phyloP scores from a whole-genome alignment of 441 rosid genomes.

The Corymbia citriodora region DNA sequence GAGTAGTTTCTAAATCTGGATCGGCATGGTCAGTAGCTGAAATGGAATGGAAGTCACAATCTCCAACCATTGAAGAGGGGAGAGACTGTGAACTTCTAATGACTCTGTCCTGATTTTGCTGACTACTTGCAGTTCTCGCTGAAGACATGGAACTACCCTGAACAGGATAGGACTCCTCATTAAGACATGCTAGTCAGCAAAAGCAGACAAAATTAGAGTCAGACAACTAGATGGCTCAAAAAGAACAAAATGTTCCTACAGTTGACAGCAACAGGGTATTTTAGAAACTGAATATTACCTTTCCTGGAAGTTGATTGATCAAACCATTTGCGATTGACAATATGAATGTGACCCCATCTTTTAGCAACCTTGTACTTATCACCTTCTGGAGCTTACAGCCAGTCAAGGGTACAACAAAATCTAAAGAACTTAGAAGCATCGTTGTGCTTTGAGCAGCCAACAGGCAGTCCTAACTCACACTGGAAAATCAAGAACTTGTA shows the following conservation, averaged over 20 bases:
- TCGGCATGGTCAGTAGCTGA: conserved; percentile 42
- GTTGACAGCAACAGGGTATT: background rate
- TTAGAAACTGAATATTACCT: conserved; percentile 42
- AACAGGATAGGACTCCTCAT: conserved; percentile 88
- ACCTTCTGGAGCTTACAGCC: conserved; percentile 75
- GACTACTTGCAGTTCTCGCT: conserved; percentile 35
- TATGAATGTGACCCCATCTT: conserved; percentile 88
- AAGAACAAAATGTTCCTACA: background rate
- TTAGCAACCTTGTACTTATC: conserved; percentile 93
- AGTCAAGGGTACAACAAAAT: conserved; percentile 44
- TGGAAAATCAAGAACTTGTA: background rate
- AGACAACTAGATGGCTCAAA: conserved; percentile 13
- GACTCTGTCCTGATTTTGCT: conserved; percentile 51
- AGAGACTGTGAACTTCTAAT: conserved; percentile 29
- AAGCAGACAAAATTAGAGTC: conserved; percentile 24
- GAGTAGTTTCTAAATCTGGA: conserved; percentile 70
- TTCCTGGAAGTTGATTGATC: conserved; percentile 76
- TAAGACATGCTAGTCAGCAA: conserved; percentile 78
- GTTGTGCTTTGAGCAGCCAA: background rate
- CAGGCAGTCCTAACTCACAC: background rate
- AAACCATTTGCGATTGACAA: conserved; percentile 87
- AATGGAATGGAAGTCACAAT: conserved; percentile 34
- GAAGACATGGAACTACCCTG: conserved; percentile 42
- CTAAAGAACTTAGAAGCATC: background rate
- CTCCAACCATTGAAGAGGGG: conserved; percentile 35